These are phyloP conservation scores for Diplodia scrobiculata DNA, from an alignment of 2,329 filamentous ascomycete species.

Conservation along the genomic window DNA sequence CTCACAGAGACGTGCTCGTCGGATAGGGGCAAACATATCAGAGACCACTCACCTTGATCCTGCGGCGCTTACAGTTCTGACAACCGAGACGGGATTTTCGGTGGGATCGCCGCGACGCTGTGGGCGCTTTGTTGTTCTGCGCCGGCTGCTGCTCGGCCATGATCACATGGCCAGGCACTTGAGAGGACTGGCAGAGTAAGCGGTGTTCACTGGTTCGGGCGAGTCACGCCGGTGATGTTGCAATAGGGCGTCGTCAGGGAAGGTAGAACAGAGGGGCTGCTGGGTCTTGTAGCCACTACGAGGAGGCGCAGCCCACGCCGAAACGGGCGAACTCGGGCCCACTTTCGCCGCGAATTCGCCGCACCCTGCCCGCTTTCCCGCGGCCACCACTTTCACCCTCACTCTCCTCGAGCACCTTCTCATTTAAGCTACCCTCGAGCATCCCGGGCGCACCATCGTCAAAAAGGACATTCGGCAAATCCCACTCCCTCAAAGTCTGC, in stretches of 20 bases:
- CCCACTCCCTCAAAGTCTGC: not conserved
- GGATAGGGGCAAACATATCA: not conserved
- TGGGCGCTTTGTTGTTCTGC: slow-evolving; percentile 5
- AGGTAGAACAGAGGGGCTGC: not conserved
- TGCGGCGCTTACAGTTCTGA: slow-evolving; percentile 23
- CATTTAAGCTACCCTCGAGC: not conserved
- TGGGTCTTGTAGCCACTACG: slow-evolving; percentile 7
- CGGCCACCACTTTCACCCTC: not conserved
- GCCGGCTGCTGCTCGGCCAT: slow-evolving; percentile 20
- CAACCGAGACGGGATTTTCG: slow-evolving; percentile 28
- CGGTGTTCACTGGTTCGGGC: not conserved
- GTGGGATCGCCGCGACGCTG: slow-evolving; percentile 27
- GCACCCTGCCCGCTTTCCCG: not conserved
- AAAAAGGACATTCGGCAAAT: not conserved
- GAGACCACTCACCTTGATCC: slow-evolving; percentile 19
- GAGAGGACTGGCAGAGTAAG: not conserved
- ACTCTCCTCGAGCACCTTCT: not conserved
- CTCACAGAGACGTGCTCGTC: not conserved
- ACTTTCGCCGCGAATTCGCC: not conserved
- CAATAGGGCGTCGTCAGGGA: not conserved
- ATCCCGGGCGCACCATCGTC: not conserved
- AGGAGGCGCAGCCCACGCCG: slow-evolving; percentile 11
- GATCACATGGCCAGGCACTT: slow-evolving; percentile 6
- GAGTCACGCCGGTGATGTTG: not conserved
- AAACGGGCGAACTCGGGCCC: not conserved